Conservation (phyloP, 108 stramenopile genomes). For the Nitzschia putrida region DNA sequence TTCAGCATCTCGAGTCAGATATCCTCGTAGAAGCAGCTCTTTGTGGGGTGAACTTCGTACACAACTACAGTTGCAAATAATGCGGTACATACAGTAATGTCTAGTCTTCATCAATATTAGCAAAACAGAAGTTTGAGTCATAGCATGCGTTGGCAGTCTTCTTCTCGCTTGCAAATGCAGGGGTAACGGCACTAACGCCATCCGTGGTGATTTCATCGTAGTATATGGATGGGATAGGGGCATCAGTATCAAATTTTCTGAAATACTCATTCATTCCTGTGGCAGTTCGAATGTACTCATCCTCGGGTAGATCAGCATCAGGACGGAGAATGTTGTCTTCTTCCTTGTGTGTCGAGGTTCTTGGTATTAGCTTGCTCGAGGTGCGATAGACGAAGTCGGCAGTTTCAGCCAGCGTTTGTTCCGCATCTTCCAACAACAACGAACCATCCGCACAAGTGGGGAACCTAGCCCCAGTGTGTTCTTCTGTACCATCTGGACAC, state of each 20-base stretch:
- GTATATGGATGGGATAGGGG: background rate
- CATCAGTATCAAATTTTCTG: background rate
- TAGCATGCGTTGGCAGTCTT: background rate
- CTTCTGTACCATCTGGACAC: conserved; percentile 11
- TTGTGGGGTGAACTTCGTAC: too few relatives aligned
- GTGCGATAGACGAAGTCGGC: background rate
- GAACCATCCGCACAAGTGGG: background rate
- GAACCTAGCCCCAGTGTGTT: background rate
- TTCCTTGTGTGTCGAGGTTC: background rate
- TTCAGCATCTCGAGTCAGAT: too few relatives aligned
- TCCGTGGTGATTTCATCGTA: conserved; percentile 3
- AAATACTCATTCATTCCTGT: background rate
- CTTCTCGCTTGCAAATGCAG: background rate
- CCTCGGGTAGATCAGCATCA: background rate
- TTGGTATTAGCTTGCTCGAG: background rate
- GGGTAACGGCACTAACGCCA: conserved; percentile 13
- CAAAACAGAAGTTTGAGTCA: too few relatives aligned
- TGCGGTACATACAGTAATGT: too few relatives aligned
- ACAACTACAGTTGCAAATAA: too few relatives aligned
- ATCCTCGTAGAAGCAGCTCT: too few relatives aligned
- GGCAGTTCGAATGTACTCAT: background rate
- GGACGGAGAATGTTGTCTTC: background rate
- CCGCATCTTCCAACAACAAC: background rate
- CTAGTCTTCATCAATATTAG: too few relatives aligned
- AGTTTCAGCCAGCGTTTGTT: background rate